Conservation (phyloP, 2,329 filamentous ascomycete species). For the Ilyonectria robusta region DNA sequence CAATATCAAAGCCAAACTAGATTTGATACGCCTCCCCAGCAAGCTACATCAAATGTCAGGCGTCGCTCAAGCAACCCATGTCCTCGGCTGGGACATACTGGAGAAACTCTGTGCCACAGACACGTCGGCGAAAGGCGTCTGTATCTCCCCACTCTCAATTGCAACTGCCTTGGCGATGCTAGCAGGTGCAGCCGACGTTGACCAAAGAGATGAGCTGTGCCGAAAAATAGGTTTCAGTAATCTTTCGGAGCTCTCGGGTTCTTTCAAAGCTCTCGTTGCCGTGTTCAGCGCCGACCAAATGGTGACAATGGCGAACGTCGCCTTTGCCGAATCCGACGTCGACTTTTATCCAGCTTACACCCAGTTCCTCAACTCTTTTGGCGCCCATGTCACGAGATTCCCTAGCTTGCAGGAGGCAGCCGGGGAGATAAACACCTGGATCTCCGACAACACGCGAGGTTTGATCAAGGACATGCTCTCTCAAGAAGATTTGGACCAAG, state of each 20-base stretch:
- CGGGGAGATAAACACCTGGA: background rate
- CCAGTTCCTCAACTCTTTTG: conserved; percentile 8
- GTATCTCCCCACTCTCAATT: background rate
- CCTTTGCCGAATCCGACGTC: background rate
- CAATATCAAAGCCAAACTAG: too few species aligned
- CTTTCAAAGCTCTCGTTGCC: background rate
- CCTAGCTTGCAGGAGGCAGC: background rate
- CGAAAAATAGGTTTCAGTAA: background rate
- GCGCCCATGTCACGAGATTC: background rate
- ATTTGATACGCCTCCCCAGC: too few species aligned
- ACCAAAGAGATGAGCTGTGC: background rate
- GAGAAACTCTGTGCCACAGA: background rate
- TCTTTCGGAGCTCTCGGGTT: background rate
- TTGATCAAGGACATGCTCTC: conserved; percentile 6
- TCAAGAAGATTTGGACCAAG: background rate
- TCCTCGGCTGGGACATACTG: conserved; percentile 6
- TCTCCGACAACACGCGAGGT: conserved; percentile 2
- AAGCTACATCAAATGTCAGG: background rate
- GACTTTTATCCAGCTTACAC: background rate
- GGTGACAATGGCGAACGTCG: conserved; percentile 1
- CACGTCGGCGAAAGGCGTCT: background rate
- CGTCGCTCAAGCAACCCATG: background rate
- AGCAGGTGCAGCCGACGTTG: background rate
- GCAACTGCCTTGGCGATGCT: background rate
- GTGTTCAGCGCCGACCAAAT: background rate